A percentile compares a stretch with the other conserved stretches of the same genome.
Evolutionary conservation across 2,329 filamentous ascomycete genomes (phyloP).

Genomic region (Botryotinia calthae): DNA sequence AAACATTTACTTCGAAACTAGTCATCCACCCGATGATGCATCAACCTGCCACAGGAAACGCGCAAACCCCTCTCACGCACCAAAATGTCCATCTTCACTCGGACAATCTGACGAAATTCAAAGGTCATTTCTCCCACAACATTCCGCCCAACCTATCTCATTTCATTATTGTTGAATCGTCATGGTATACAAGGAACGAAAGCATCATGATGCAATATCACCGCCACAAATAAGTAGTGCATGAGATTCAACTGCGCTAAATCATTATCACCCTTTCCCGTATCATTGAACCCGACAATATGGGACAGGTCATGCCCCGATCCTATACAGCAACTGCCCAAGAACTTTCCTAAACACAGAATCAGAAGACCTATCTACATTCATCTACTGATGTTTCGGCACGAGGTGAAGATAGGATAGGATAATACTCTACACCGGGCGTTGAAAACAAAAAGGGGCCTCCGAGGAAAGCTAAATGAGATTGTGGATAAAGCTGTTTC

Average conservation of each 20-base stretch:
- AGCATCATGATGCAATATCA: not conserved
- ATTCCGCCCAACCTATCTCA: not conserved
- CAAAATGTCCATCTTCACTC: not conserved
- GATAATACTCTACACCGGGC: not conserved
- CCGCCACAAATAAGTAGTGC: not conserved
- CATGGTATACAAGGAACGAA: not conserved
- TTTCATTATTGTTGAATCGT: not conserved
- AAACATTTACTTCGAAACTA: no score
- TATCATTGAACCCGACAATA: not conserved
- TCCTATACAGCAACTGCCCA: not conserved
- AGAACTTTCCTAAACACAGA: not conserved
- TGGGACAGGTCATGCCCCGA: not conserved
- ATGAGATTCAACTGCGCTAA: not conserved
- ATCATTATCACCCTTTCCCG: not conserved
- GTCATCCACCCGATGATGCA: no score
- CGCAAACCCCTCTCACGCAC: no score
- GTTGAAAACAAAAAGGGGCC: not conserved
- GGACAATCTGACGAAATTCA: no score
- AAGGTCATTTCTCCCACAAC: fast-evolving
- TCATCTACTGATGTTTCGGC: not conserved
- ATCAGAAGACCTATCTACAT: not conserved
- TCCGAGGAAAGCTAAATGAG: not conserved
- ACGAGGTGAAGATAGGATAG: not conserved
- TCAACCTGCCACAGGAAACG: not conserved
- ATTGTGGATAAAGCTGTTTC: not conserved